phyloP scores from a whole-genome alignment of 148 eudicot species.

The Cornus suecica region DNA sequence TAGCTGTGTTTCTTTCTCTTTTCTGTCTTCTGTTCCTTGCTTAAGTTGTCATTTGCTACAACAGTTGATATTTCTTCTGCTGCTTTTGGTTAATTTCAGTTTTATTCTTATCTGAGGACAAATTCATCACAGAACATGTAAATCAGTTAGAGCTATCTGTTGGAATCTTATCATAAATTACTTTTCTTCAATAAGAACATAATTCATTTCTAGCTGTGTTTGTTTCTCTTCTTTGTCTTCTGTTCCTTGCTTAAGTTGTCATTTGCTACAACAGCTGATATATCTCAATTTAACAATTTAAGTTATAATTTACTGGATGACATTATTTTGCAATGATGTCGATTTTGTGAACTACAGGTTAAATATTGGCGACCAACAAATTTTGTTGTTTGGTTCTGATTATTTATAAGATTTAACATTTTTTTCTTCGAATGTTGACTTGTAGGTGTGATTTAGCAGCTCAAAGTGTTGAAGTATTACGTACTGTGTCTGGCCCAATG shows the following conservation, averaged over 20 bases:
- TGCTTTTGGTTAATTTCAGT: conserved; percentile 2
- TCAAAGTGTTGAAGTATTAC: conserved; percentile 85
- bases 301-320: not conserved
- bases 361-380: not conserved
- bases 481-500: conserved; percentile 54
- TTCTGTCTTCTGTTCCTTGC: not conserved
- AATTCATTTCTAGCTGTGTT: not conserved
- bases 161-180: not conserved
- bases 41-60: not conserved
- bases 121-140: too few species aligned
- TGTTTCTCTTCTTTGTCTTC: not conserved
- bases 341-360: not conserved
- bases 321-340: not conserved
- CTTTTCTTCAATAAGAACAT: not conserved
- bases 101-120: not conserved
- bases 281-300: not conserved
- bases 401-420: not conserved
- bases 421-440: conserved; percentile 2
- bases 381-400: not conserved
- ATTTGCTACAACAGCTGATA: not conserved
- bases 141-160: too few species aligned
- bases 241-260: not conserved
- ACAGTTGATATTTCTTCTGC: not conserved
- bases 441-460: conserved; percentile 74
- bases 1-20: not conserved